Evolutionary conservation across 1,139 yeast species (phyloP).

Genomic region (Ogataea hybrid): DNA sequence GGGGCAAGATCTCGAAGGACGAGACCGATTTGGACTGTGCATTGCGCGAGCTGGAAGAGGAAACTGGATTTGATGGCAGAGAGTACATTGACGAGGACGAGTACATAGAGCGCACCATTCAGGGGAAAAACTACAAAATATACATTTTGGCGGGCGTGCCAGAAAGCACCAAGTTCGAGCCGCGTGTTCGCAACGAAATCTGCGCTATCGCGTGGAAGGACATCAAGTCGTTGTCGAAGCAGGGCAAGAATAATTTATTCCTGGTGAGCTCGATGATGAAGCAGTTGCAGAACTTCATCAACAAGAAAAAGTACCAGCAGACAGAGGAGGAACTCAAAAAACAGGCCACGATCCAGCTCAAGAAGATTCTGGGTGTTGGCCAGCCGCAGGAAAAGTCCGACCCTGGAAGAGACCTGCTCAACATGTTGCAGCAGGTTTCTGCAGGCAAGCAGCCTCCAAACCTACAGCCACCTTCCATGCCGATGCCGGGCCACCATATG

Average conservation of each 20-base stretch:
- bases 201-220: slow-evolving; percentile 65
- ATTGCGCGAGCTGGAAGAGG: slow-evolving; percentile 90
- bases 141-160: slow-evolving; percentile 79
- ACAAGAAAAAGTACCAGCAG: slow-evolving; percentile 39
- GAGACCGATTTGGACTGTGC: slow-evolving; percentile 93
- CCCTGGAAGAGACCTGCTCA: slow-evolving; percentile 74
- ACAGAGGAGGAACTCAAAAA: slow-evolving; percentile 54
- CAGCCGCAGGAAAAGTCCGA: slow-evolving; percentile 42
- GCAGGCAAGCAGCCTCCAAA: slow-evolving; percentile 28
- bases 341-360: slow-evolving; percentile 62
- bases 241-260: slow-evolving; percentile 44
- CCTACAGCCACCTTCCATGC: slow-evolving; percentile 14
- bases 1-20: slow-evolving; percentile 94
- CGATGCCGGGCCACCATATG: slow-evolving; percentile 18
- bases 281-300: slow-evolving; percentile 58
- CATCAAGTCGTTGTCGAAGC: slow-evolving; percentile 38
- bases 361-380: slow-evolving; percentile 58
- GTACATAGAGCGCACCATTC: slow-evolving; percentile 75
- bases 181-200: slow-evolving; percentile 86
- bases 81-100: slow-evolving; percentile 66
- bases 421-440: slow-evolving; percentile 55
- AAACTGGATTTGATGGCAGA: slow-evolving; percentile 87
- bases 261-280: slow-evolving; percentile 59
- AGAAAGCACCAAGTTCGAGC: slow-evolving; percentile 68
- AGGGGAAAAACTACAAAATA: slow-evolving; percentile 84